These are phyloP conservation scores for Thalassia testudinum DNA, from an alignment of 116 monocot genomes.

Conservation along the genomic window DNA sequence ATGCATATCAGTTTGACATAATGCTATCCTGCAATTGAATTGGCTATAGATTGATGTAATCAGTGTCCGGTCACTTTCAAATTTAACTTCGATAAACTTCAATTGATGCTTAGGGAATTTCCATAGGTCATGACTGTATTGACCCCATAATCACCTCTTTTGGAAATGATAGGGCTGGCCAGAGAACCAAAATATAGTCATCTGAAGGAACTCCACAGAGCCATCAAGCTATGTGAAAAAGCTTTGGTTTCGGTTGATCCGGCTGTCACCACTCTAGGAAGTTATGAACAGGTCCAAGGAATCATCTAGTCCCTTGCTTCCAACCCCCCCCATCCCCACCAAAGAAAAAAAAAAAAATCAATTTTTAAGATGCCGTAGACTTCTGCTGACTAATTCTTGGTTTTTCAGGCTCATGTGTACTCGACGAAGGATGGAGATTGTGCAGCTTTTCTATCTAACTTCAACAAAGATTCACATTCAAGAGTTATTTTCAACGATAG, in stretches of 20 bases:
- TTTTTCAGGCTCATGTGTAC: slow-evolving; percentile 74
- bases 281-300: slow-evolving; percentile 49
- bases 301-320: too few relatives aligned
- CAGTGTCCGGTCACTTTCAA: too few relatives aligned
- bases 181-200: slow-evolving; percentile 97
- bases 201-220: slow-evolving; percentile 78
- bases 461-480: slow-evolving; percentile 43
- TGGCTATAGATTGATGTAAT: too few relatives aligned
- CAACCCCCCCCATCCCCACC: too few relatives aligned
- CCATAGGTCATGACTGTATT: too few relatives aligned
- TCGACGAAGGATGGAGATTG: slow-evolving; percentile 57
- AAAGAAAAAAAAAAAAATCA: too few relatives aligned
- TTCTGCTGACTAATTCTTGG: background rate
- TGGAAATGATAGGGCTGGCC: slow-evolving; percentile 32
- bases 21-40: too few relatives aligned
- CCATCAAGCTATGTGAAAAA: slow-evolving; percentile 82
- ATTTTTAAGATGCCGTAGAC: too few relatives aligned
- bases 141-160: background rate
- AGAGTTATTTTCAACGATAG: slow-evolving; percentile 74
- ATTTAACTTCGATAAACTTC: too few relatives aligned
- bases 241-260: slow-evolving; percentile 85
- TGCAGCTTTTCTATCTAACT: slow-evolving; percentile 96
- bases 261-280: slow-evolving; percentile 55
- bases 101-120: too few relatives aligned
- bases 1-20: too few relatives aligned